Conservation (phyloP, 768 basidiomycete species). For the Collybia sordida region DNA sequence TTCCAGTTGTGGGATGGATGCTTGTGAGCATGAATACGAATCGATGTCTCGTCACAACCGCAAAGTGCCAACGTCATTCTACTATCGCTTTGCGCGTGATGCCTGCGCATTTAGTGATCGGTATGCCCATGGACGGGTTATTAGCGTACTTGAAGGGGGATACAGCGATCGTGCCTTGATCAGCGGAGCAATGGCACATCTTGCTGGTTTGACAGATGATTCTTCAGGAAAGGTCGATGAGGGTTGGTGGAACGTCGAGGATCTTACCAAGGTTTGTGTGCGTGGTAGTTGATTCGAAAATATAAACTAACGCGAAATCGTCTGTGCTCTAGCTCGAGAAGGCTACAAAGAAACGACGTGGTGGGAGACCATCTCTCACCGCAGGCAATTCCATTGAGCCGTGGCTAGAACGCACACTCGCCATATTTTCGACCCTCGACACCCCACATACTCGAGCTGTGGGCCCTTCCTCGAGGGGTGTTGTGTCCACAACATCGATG, state of each 20-base stretch:
- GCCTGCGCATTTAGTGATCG: conserved; percentile 60
- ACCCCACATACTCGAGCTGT: conserved; percentile 11
- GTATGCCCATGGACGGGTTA: conserved; percentile 65
- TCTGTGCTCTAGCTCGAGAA: conserved; percentile 55
- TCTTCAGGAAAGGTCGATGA: conserved; percentile 34
- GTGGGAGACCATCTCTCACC: conserved; percentile 43
- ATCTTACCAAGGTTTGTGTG: conserved; percentile 54
- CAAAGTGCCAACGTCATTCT: conserved; percentile 88
- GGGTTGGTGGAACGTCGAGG: conserved; percentile 66
- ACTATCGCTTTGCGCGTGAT: conserved; percentile 78
- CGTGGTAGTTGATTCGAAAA: background rate
- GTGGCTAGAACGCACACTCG: conserved; percentile 61
- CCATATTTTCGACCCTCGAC: conserved; percentile 48
- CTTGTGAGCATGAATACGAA: conserved; percentile 85
- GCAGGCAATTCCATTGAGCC: conserved; percentile 32
- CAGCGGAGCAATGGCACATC: conserved; percentile 81
- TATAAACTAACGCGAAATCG: background rate
- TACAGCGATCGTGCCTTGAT: conserved; percentile 89
- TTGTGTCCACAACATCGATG: conserved; percentile 6
- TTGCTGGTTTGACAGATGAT: conserved; percentile 61
- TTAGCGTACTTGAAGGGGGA: conserved; percentile 94
- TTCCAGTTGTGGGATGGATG: conserved; percentile 89
- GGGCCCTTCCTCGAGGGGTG: background rate
- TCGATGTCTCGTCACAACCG: conserved; percentile 92
- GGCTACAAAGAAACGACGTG: conserved; percentile 58